phyloP scores from a whole-genome alignment of 2,329 filamentous ascomycete genomes.

The Scedosporium minutisporum region DNA sequence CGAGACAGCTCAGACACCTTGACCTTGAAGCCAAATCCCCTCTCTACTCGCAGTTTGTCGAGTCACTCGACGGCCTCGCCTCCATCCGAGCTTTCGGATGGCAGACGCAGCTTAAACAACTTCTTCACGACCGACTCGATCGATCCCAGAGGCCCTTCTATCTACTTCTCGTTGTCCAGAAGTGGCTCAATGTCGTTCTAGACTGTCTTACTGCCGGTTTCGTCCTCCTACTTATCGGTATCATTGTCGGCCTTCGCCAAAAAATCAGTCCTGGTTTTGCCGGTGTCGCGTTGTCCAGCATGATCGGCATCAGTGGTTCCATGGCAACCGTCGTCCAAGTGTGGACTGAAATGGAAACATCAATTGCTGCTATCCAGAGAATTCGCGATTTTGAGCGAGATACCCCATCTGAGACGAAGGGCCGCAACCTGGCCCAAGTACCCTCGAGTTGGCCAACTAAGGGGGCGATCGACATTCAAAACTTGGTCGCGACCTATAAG shows the following conservation, averaged over 20 bases:
- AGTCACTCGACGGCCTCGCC: conserved; percentile 34
- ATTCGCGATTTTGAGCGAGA: conserved; percentile 6
- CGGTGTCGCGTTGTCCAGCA: conserved; percentile 14
- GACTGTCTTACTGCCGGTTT: conserved; percentile 35
- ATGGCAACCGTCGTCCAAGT: conserved; percentile 7
- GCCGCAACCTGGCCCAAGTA: not conserved
- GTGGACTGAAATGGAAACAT: conserved; percentile 9
- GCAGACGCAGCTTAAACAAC: conserved; percentile 27
- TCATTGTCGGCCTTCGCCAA: conserved; percentile 23
- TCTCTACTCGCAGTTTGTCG: conserved; percentile 26
- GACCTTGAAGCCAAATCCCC: conserved; percentile 27
- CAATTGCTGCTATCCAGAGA: conserved; percentile 7
- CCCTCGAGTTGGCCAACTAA: conserved; percentile 6
- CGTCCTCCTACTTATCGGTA: conserved; percentile 29
- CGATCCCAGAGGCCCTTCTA: conserved; percentile 41
- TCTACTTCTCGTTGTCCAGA: conserved; percentile 37
- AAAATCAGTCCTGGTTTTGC: conserved; percentile 13
- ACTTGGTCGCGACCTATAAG: conserved; percentile 7
- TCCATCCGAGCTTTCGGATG: conserved; percentile 42
- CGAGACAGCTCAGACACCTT: conserved; percentile 25
- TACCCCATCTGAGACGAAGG: conserved; percentile 3
- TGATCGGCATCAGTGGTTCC: conserved; percentile 7
- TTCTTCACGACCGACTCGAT: conserved; percentile 32
- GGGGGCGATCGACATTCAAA: conserved; percentile 5
- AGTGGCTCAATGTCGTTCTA: conserved; percentile 40